A percentile compares a stretch with the other conserved stretches of the same genome.
Conservation (phyloP, 352 stramenopile genomes). For the Phytopythium chamaehyphon region DNA sequence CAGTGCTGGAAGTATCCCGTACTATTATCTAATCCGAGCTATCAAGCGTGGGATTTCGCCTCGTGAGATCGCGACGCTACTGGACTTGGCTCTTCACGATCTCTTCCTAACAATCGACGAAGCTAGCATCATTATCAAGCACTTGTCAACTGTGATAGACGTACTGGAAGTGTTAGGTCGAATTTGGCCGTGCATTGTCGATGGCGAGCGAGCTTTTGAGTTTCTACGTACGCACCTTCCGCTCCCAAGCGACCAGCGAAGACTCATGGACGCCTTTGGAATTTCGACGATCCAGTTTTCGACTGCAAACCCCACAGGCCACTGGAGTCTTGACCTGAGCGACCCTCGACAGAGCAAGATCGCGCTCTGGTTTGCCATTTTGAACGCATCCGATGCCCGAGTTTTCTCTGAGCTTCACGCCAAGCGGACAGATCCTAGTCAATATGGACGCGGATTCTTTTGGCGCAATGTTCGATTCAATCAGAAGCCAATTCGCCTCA, state of each 20-base stretch:
- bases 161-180: constrained; percentile 52
- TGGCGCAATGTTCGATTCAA: constrained; percentile 72
- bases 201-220: constrained; percentile 41
- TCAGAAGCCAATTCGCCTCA: constrained; percentile 42
- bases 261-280: constrained; percentile 50
- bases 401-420: constrained; percentile 24
- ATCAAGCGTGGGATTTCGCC: constrained; percentile 50
- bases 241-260: constrained; percentile 34
- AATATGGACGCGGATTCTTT: constrained; percentile 49
- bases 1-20: neutral
- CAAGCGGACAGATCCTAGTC: constrained; percentile 52
- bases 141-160: constrained; percentile 31
- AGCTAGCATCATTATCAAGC: constrained; percentile 36
- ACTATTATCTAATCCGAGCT: constrained; percentile 33
- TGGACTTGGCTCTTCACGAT: constrained; percentile 49
- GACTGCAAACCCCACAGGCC: constrained; percentile 50
- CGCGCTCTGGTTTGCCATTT: constrained; percentile 59
- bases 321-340: constrained; percentile 48
- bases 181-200: constrained; percentile 48
- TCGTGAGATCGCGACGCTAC: constrained; percentile 36
- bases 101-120: constrained; percentile 41
- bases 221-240: constrained; percentile 48
- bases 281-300: constrained; percentile 52
- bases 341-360: constrained; percentile 58
- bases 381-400: constrained; percentile 42